Evolutionary conservation across 2,329 filamentous ascomycete species (phyloP), one percentile per base, ranked within the genome.

Genomic region (Phyllosticta citribraziliensis): DNA sequence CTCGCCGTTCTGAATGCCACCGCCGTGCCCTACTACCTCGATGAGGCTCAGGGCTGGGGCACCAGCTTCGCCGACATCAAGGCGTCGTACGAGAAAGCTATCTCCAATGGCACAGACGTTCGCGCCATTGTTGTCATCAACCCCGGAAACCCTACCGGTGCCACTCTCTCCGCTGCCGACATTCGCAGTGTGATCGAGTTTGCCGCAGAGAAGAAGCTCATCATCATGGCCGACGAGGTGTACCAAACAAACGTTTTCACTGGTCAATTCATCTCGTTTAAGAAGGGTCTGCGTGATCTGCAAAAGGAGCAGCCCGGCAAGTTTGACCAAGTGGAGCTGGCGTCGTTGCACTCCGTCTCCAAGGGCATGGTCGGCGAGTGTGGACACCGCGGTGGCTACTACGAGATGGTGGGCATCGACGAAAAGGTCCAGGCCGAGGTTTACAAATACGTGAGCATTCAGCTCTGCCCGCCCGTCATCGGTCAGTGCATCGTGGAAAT

Each of bases 301-400:
- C 93, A 97, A 75, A 80, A 87, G 74, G 74, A 73, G 58, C 63
- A 72, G n/a, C 83, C 77, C 25, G 88, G 85, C 70, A 86, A 85
- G 73, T 97, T 91, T 77, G 89, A 96, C 75, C 74, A 84, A 67
- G 80, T 99, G 63, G 92, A 97, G 79, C 84, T 99, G 62, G 93
- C 88, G 56, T 96, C 91, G 58, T 81, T 99, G 66, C 93, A 99
- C 82, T 93, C 88, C 69, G 83, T 95, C 61, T 96, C 91, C 73
- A 99, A 99, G 84, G 94, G 94, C 70, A 97, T 99, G 92, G 89
- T 97, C 9, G 94, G 94, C 72, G 94, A 99, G 80, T 99, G 94
- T 74, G 94, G 94, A 58, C 94, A 99, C 80, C 89, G 94, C 65
- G 94, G 93, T 68, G 94, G 94, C 60, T 99, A 96, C 82, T 97